These are phyloP conservation scores for Asterophora lycoperdoides DNA, from an alignment of 768 basidiomycete genomes.

Conservation along the genomic window DNA sequence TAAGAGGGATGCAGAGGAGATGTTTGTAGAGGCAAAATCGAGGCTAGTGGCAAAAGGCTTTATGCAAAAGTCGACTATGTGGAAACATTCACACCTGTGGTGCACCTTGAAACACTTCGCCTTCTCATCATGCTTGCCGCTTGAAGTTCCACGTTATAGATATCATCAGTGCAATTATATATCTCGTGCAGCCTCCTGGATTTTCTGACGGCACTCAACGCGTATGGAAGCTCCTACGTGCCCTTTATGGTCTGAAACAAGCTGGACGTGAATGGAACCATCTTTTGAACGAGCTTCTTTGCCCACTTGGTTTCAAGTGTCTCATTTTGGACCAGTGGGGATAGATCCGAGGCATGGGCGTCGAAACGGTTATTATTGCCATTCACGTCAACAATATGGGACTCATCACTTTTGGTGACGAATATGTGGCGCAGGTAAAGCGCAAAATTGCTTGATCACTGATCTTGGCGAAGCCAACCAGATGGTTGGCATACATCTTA, in stretches of 20 bases:
- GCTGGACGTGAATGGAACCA: slow-evolving; percentile 26
- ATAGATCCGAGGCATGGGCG: slow-evolving; percentile 15
- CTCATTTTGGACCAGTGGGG: slow-evolving; percentile 19
- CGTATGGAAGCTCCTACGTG: slow-evolving; percentile 21
- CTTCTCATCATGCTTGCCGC: slow-evolving; percentile 34
- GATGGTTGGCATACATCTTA: slow-evolving; percentile 30
- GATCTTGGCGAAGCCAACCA: slow-evolving; percentile 25
- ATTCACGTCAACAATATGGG: slow-evolving; percentile 34
- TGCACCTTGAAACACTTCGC: slow-evolving; percentile 26
- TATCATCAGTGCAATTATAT: slow-evolving; percentile 30
- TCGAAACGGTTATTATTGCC: slow-evolving; percentile 14
- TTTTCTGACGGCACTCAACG: slow-evolving; percentile 24
- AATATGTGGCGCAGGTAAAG: slow-evolving; percentile 13
- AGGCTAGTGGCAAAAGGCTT: slow-evolving; percentile 31
- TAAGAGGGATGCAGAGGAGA: slow-evolving; percentile 31
- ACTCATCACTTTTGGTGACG: slow-evolving; percentile 14
- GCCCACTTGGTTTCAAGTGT: slow-evolving; percentile 14
- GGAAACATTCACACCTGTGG: slow-evolving; percentile 33
- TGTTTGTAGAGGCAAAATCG: slow-evolving; percentile 29
- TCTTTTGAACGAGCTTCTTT: slow-evolving; percentile 16
- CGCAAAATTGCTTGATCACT: slow-evolving; percentile 22
- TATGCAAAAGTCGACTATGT: slow-evolving; percentile 20
- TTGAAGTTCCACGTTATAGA: slow-evolving; percentile 37
- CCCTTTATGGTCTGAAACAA: slow-evolving; percentile 37
- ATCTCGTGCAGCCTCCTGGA: slow-evolving; percentile 33